Conservation (phyloP, 106 monocot species). For the Dendrobium huoshanense region DNA sequence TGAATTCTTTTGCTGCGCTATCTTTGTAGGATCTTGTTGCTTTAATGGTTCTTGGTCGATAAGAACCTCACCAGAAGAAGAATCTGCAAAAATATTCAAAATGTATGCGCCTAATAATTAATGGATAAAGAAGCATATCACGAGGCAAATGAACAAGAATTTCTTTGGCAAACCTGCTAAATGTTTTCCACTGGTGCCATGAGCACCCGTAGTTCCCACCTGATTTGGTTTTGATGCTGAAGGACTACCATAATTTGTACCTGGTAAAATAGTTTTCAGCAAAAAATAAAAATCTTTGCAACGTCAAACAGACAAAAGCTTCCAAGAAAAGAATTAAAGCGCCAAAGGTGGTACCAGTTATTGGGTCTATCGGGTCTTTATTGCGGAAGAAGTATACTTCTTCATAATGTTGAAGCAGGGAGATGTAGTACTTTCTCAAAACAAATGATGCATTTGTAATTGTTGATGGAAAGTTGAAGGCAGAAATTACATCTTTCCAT, state of each 20-base stretch:
- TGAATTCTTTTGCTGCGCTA: background rate
- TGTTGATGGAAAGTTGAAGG: constrained; percentile 23
- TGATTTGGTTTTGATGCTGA: constrained; percentile 6
- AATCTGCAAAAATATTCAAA: background rate
- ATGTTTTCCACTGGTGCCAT: background rate
- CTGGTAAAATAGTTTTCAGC: background rate
- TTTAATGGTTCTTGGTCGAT: background rate
- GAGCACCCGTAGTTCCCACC: background rate
- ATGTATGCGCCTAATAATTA: background rate
- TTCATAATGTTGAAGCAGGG: constrained; percentile 22
- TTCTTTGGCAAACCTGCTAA: background rate
- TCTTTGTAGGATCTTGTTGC: background rate
- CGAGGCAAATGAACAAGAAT: background rate
- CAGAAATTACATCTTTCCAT: constrained; percentile 18
- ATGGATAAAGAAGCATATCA: background rate
- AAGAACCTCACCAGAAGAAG: background rate
- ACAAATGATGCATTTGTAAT: constrained; percentile 22
- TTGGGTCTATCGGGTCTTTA: background rate
- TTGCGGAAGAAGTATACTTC: constrained; percentile 18
- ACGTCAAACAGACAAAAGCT: background rate
- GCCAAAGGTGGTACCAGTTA: constrained; percentile 6
- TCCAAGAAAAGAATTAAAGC: background rate
- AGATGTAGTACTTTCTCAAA: constrained; percentile 20
- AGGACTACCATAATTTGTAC: constrained; percentile 2
- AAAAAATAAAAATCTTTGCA: background rate